Conservation (phyloP, 371 early-diverging fungal genomes). For the Haplosporangium sp. region DNA sequence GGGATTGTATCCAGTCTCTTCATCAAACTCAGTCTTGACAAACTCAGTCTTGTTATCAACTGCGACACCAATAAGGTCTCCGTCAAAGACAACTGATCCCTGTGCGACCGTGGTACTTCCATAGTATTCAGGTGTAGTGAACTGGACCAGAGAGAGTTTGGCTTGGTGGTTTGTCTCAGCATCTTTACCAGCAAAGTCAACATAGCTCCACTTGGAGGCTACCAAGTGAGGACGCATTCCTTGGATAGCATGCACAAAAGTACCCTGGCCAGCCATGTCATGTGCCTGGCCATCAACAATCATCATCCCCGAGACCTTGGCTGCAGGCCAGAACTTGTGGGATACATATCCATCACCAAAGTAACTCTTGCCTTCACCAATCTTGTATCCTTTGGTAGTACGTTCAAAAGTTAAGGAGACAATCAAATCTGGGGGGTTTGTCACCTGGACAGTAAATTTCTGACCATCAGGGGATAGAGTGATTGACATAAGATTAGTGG, state of each 20-base stretch:
- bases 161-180: slow-evolving; percentile 56
- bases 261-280: slow-evolving; percentile 77
- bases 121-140: slow-evolving; percentile 82
- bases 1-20: slow-evolving; percentile 84
- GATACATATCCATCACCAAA: slow-evolving; percentile 79
- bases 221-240: slow-evolving; percentile 88
- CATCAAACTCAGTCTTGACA: slow-evolving; percentile 61
- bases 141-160: slow-evolving; percentile 83
- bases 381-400: slow-evolving; percentile 80
- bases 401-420: slow-evolving; percentile 76
- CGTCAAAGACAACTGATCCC: slow-evolving; percentile 78
- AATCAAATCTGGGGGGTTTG: slow-evolving; percentile 68
- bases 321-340: slow-evolving; percentile 89
- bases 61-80: slow-evolving; percentile 76
- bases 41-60: slow-evolving; percentile 77
- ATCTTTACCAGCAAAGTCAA: slow-evolving; percentile 72
- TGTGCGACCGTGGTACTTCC: slow-evolving; percentile 79
- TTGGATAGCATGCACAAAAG: slow-evolving; percentile 88
- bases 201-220: slow-evolving; percentile 89
- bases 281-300: slow-evolving; percentile 74
- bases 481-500: slow-evolving; percentile 77
- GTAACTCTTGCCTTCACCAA: slow-evolving; percentile 83
- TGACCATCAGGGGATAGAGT: slow-evolving; percentile 64
- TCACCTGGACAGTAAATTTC: slow-evolving; percentile 67
- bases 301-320: slow-evolving; percentile 77